Base-by-base conservation (phyloP, 306 rosid species). In the Abrus pulchellus region DNA sequence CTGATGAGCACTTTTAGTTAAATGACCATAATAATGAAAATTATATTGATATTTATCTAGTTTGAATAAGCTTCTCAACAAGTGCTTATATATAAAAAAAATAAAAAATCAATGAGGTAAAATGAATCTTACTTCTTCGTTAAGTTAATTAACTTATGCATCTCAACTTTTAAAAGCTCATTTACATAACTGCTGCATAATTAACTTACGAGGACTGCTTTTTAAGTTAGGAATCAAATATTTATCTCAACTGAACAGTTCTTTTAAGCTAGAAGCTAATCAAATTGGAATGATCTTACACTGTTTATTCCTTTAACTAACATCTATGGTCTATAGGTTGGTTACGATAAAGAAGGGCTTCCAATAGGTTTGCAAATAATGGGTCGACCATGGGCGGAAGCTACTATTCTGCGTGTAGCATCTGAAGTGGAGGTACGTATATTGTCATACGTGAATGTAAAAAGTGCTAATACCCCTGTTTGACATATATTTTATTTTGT, bases 341-440 rank as follows among this genome's bases (percentile, higher is more conserved):
- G 92, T 61, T 86, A 86, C 34, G 89, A 88, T 82, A 86, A 86
- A 82, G 81, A 90, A 86, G 99, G 97, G 53, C 97, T 94, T 85
- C 99, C 97, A 43, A 93, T 92, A 69, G 97, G 99, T 32, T 83
- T 94, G 89, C 99, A 94, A 86, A 78, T 94, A 59, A 86, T 93
- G 1, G 99, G 99, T 80, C 92, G 95, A 78, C 99, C 99, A 32
- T 91, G 99, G 99, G 94, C 88, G 10, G 99, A 94, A 88, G 97
- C 99, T 67, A 85, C 97, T 7, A 75, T 94, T 76, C 72, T 94
- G 90, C 95, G 97, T 67, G 69, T 94, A 83, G 99, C 99, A 74
- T 82, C 81, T 77, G 97, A 87, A 32, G 83, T 94, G 9, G 97
- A 93, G 97, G 98, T 94, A 88, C 43, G 72, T 47, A 60, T 14